Conservation (phyloP, 2,329 filamentous ascomycete species). For the Ascocoryne sarcoides region DNA sequence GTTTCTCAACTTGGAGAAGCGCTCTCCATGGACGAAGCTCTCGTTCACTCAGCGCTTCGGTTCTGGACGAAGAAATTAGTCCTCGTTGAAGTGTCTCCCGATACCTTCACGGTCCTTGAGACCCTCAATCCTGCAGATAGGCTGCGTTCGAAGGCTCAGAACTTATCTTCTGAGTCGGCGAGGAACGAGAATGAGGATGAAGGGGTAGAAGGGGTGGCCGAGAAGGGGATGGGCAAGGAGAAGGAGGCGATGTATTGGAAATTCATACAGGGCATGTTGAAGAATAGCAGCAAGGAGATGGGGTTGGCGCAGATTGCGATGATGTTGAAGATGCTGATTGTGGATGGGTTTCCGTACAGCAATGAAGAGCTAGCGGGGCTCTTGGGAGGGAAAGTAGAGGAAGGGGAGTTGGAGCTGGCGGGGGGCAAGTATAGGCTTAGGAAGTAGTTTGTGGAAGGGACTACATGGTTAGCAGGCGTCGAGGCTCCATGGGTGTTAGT, state of each 20-base stretch:
- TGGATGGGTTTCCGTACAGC: constrained; percentile 81
- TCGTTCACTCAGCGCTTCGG: constrained; percentile 55
- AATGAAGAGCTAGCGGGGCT: constrained; percentile 82
- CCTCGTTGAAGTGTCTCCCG: constrained; percentile 45
- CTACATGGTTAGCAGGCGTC: neutral
- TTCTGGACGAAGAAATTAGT: constrained; percentile 67
- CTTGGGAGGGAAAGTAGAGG: constrained; percentile 66
- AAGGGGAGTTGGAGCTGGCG: constrained; percentile 58
- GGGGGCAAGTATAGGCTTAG: constrained; percentile 65
- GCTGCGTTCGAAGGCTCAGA: constrained; percentile 23
- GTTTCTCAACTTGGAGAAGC: constrained; percentile 44
- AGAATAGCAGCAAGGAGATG: constrained; percentile 77
- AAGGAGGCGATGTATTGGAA: constrained; percentile 72
- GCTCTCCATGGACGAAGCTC: constrained; percentile 65
- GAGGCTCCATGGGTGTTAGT: too few relatives aligned
- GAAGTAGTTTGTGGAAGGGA: constrained; percentile 33
- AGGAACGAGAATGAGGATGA: constrained; percentile 11
- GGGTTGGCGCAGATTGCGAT: constrained; percentile 72
- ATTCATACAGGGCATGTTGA: constrained; percentile 92
- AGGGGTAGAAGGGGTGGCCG: constrained; percentile 27
- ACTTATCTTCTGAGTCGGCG: constrained; percentile 3
- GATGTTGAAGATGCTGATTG: constrained; percentile 91
- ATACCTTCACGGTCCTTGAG: constrained; percentile 62
- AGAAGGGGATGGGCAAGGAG: constrained; percentile 54
- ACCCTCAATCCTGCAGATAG: constrained; percentile 39